These are phyloP conservation scores for Rugonectria rugulosa DNA, from an alignment of 2,329 filamentous ascomycete species.

Conservation along the genomic window DNA sequence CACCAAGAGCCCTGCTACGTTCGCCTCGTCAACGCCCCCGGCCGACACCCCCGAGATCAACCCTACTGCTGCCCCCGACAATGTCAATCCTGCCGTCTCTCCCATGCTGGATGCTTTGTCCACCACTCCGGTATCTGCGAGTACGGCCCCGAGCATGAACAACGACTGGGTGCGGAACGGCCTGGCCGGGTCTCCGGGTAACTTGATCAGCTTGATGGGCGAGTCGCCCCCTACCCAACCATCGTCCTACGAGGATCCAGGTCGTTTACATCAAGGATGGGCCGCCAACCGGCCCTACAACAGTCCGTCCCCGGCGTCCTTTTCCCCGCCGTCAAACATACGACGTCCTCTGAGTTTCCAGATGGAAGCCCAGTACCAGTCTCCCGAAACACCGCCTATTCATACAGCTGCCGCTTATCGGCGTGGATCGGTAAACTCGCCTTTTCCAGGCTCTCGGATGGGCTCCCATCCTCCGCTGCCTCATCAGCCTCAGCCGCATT, in stretches of 20 bases:
- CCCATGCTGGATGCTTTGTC: slow-evolving; percentile 59
- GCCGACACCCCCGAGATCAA: slow-evolving; percentile 56
- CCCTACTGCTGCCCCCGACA: slow-evolving; percentile 49
- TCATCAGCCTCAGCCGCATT: slow-evolving; percentile 79
- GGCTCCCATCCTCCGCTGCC: slow-evolving; percentile 70
- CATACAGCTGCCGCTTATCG: slow-evolving; percentile 47
- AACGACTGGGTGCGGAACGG: slow-evolving; percentile 55
- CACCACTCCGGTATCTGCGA: slow-evolving; percentile 56
- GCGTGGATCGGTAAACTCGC: slow-evolving; percentile 60
- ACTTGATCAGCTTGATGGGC: slow-evolving; percentile 58
- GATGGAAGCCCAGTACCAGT: slow-evolving; percentile 54
- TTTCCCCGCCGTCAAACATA: slow-evolving; percentile 46
- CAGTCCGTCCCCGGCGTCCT: slow-evolving; percentile 54
- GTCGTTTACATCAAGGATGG: slow-evolving; percentile 53
- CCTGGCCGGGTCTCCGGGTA: slow-evolving; percentile 60
- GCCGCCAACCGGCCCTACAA: slow-evolving; percentile 55
- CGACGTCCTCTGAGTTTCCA: slow-evolving; percentile 64
- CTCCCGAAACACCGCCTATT: slow-evolving; percentile 50
- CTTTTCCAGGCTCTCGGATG: slow-evolving; percentile 54
- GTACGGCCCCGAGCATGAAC: slow-evolving; percentile 55
- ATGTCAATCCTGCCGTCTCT: slow-evolving; percentile 54
- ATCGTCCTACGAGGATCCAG: slow-evolving; percentile 59
- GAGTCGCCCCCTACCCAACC: slow-evolving; percentile 62
- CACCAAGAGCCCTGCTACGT: slow-evolving; percentile 47
- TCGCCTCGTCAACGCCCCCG: slow-evolving; percentile 54